Evolutionary conservation across 306 rosid species (phyloP).

Genomic region (Glycyrrhiza uralensis): DNA sequence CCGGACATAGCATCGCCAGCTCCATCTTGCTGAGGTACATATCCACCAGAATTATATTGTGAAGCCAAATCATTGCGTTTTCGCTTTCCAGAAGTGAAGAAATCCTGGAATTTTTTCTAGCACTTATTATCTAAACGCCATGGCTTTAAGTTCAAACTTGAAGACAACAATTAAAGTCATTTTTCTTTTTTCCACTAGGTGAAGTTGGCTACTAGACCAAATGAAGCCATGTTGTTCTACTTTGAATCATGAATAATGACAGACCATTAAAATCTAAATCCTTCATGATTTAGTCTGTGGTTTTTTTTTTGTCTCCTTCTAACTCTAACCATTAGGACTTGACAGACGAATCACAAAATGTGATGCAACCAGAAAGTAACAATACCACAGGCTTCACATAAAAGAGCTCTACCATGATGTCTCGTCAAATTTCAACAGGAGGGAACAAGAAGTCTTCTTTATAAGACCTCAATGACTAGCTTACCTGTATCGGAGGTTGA

Average conservation of each 20-base stretch:
- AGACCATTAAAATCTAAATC: background rate
- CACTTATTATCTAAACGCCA: constrained; percentile 21
- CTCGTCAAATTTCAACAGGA: constrained; percentile 29
- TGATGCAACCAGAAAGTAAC: constrained; percentile 9
- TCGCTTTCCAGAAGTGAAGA: constrained; percentile 79
- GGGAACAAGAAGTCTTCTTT: constrained; percentile 24
- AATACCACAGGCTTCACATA: constrained; percentile 16
- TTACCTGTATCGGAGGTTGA: constrained; percentile 78
- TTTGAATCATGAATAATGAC: background rate
- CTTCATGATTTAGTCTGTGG: background rate
- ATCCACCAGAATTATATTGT: constrained; percentile 71
- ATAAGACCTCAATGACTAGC: constrained; percentile 21
- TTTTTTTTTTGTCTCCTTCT: background rate
- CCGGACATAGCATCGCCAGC: constrained; percentile 67
- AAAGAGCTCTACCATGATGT: constrained; percentile 15
- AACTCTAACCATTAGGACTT: background rate
- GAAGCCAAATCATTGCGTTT: constrained; percentile 87
- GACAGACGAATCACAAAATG: background rate
- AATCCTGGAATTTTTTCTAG: constrained; percentile 61
- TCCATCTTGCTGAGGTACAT: constrained; percentile 99
- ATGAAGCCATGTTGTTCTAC: background rate
- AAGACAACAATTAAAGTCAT: background rate
- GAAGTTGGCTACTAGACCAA: background rate
- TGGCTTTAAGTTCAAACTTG: background rate
- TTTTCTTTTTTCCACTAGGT: background rate